Evolutionary conservation across 371 early-diverging fungal genomes (phyloP).

Genomic region (Rhizopus delemar): DNA sequence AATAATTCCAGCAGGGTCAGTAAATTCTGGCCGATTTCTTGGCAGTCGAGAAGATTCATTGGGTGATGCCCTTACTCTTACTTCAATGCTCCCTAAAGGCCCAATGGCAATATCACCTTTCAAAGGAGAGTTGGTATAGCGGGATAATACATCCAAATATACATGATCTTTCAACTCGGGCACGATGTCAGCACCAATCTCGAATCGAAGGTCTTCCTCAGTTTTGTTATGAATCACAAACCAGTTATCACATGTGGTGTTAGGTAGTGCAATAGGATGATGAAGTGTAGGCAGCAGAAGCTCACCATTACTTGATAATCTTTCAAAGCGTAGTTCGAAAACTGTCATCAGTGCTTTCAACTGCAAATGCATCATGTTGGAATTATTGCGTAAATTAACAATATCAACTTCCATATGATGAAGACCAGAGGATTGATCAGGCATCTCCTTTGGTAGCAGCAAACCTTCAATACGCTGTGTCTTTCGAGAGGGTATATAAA

Average conservation of each 20-base stretch:
- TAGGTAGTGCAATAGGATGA: constrained; percentile 63
- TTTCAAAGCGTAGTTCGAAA: constrained; percentile 79
- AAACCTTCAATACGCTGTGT: constrained; percentile 50
- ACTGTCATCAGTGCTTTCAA: constrained; percentile 67
- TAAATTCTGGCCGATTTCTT: constrained; percentile 49
- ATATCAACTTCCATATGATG: constrained; percentile 54
- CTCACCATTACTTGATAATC: constrained; percentile 61
- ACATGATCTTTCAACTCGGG: constrained; percentile 65
- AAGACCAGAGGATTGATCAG: constrained; percentile 56
- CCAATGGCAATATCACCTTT: constrained; percentile 70
- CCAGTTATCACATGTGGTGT: constrained; percentile 78
- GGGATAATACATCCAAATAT: constrained; percentile 72
- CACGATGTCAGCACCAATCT: constrained; percentile 65
- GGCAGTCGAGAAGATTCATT: constrained; percentile 64
- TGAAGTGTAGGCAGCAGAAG: constrained; percentile 72
- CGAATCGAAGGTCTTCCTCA: constrained; percentile 78
- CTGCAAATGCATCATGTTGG: constrained; percentile 55
- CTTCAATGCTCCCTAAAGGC: constrained; percentile 72
- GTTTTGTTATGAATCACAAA: constrained; percentile 77
- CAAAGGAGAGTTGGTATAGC: constrained; percentile 84
- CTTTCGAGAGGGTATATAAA: constrained; percentile 42
- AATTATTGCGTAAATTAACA: constrained; percentile 68
- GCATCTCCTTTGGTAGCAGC: constrained; percentile 61
- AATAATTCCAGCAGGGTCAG: constrained; percentile 62
- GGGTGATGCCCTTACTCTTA: constrained; percentile 73